These are phyloP conservation scores for Trypanosoma boissoni DNA, from an alignment of 208 protist genomes.

Conservation along the genomic window DNA sequence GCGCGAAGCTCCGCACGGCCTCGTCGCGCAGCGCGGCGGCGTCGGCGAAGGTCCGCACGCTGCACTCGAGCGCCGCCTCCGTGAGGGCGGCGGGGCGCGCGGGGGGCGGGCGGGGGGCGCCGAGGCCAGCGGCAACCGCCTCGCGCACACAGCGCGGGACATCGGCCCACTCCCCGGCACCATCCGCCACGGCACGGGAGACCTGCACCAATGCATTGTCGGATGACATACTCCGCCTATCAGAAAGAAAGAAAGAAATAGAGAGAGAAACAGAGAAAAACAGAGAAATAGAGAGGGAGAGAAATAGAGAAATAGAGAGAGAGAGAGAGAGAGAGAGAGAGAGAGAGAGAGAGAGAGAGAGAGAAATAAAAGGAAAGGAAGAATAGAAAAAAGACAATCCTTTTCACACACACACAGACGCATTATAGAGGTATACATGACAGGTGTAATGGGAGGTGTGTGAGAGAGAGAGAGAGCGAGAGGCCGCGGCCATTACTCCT, in stretches of 20 bases:
- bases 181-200: constrained; percentile 33
- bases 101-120: constrained; percentile 13
- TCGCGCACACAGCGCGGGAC: constrained; percentile 63
- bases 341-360: too few species aligned
- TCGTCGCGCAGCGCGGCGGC: constrained; percentile 60
- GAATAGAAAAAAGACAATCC: neutral
- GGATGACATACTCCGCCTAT: constrained; percentile 17
- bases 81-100: constrained; percentile 27
- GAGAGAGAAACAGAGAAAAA: too few species aligned
- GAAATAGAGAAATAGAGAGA: neutral
- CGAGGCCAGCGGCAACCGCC: constrained; percentile 47
- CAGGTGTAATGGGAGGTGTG: too few species aligned
- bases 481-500: too few species aligned
- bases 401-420: neutral
- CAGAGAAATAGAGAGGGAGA: neutral
- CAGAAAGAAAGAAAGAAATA: neutral
- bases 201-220: constrained; percentile 27
- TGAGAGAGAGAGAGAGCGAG: too few species aligned
- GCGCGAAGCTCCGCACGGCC: constrained; percentile 68
- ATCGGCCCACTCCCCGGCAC: constrained; percentile 72
- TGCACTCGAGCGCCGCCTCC: constrained; percentile 61
- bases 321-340: too few species aligned
- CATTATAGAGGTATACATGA: neutral
- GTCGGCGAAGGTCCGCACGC: constrained; percentile 77
- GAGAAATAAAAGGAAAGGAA: neutral